Evolutionary conservation across 345 rosid species (phyloP).

Genomic region (Aethionema arabicum): DNA sequence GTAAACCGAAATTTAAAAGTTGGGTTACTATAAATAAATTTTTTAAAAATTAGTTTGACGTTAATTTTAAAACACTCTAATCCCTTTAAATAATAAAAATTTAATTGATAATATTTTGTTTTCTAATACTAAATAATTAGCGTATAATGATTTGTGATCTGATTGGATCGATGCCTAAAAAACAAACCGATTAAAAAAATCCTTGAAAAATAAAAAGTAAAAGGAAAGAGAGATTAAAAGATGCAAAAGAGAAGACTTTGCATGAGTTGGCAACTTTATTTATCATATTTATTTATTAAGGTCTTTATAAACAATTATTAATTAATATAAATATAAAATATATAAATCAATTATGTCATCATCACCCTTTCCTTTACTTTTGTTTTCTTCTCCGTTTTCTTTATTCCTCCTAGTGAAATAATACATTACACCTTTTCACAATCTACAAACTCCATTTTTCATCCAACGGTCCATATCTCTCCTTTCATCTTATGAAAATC

Average conservation of each 20-base stretch:
- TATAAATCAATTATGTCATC: slow-evolving; percentile 31
- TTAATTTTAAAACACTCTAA: no score
- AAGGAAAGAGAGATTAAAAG: slow-evolving; percentile 35
- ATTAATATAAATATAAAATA: slow-evolving; percentile 27
- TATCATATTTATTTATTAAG: slow-evolving; percentile 29
- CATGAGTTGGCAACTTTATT: slow-evolving; percentile 36
- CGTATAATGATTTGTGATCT: no score
- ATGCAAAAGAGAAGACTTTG: slow-evolving; percentile 34
- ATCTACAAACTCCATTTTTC: slow-evolving; percentile 16
- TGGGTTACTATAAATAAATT: no score
- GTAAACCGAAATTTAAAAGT: no score
- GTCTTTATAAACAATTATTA: slow-evolving; percentile 3
- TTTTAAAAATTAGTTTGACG: no score
- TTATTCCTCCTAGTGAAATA: slow-evolving; percentile 14
- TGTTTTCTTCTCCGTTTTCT: slow-evolving; percentile 34
- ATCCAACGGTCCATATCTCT: slow-evolving; percentile 41
- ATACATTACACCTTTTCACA: slow-evolving; percentile 23
- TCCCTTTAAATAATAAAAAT: no score
- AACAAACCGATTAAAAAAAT: slow-evolving; percentile 15
- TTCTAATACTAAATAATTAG: no score
- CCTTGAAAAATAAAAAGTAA: slow-evolving; percentile 25
- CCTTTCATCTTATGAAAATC: slow-evolving; percentile 25
- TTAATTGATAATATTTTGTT: no score
- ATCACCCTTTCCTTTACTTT: slow-evolving; percentile 35
- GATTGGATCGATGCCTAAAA: background rate